Evolutionary conservation across 257 asterid species (phyloP).

Genomic region (Scutellaria barbata): DNA sequence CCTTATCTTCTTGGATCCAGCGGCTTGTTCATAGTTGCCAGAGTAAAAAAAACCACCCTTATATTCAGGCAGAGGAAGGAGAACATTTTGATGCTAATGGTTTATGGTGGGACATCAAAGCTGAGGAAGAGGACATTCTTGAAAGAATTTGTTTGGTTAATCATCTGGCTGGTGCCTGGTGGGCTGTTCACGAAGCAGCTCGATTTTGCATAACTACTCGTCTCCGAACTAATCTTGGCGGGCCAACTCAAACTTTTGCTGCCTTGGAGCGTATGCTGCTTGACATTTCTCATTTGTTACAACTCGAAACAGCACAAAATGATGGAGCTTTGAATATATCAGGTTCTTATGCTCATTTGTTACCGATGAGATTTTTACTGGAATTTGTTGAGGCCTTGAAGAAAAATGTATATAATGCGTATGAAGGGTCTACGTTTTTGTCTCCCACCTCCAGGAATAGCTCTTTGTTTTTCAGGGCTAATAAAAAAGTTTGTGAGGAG

Average conservation of each 20-base stretch:
- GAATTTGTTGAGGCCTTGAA: constrained; percentile 98
- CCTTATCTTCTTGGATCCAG: constrained; percentile 93
- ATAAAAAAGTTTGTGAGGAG: constrained; percentile 97
- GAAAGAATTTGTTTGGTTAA: constrained; percentile 75
- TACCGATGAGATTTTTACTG: constrained; percentile 93
- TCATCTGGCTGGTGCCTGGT: constrained; percentile 94
- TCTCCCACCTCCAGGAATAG: constrained; percentile 80
- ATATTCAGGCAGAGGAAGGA: constrained; percentile 65
- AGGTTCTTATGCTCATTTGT: constrained; percentile 85
- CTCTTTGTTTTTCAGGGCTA: constrained; percentile 90
- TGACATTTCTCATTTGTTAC: constrained; percentile 85
- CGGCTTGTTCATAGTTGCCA: constrained; percentile 74
- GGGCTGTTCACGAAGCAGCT: constrained; percentile 98
- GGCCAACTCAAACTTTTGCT: constrained; percentile 99
- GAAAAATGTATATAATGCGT: constrained; percentile 95
- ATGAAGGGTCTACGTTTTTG: constrained; percentile 91
- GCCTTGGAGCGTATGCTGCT: constrained; percentile 99
- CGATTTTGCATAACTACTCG: constrained; percentile 95
- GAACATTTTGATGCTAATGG: constrained; percentile 62
- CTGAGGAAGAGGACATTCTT: constrained; percentile 74
- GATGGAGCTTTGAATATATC: constrained; percentile 78
- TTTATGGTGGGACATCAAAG: constrained; percentile 69
- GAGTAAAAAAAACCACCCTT: constrained; percentile 56
- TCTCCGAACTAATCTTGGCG: constrained; percentile 97
- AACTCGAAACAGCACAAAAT: constrained; percentile 76